Percentiles rank a stretch among this genome's conserved stretches.
Conservation (phyloP, 2,329 filamentous ascomycete species). For the Cladorrhinum sp. region DNA sequence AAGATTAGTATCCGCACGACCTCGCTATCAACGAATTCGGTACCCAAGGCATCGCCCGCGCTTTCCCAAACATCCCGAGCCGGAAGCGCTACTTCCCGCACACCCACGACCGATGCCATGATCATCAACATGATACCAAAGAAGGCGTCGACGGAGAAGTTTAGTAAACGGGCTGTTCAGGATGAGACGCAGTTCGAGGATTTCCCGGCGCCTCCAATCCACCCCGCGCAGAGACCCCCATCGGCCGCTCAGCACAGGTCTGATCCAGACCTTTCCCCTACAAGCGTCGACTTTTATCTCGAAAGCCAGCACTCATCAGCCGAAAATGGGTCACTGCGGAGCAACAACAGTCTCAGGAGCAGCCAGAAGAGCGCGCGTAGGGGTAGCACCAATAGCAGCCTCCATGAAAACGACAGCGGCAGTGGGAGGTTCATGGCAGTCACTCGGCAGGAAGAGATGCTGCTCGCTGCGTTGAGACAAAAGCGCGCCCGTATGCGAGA, state of each 20-base stretch:
- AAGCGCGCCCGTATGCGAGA: constrained; percentile 57
- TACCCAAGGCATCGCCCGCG: constrained; percentile 23
- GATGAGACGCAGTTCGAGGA: constrained; percentile 18
- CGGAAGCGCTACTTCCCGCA: constrained; percentile 12
- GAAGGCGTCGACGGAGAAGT: constrained; percentile 19
- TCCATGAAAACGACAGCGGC: constrained; percentile 26
- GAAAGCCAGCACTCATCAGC: constrained; percentile 32
- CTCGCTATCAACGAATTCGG: constrained; percentile 28
- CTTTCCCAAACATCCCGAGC: constrained; percentile 37
- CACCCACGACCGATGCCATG: constrained; percentile 36
- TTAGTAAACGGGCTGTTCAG: neutral
- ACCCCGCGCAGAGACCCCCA: constrained; percentile 19
- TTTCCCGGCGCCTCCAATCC: constrained; percentile 26
- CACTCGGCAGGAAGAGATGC: constrained; percentile 56
- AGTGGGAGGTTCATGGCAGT: constrained; percentile 54
- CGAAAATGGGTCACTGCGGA: constrained; percentile 35
- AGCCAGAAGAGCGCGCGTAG: constrained; percentile 14
- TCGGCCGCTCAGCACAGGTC: constrained; percentile 22
- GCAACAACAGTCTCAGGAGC: constrained; percentile 24
- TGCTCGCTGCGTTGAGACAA: constrained; percentile 54
- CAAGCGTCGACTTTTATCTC: constrained; percentile 49
- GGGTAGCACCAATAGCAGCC: constrained; percentile 23
- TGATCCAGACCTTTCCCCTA: constrained; percentile 52
- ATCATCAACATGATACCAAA: constrained; percentile 38
- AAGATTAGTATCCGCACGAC: constrained; percentile 30